Base-by-base conservation (phyloP, 352 stramenopile genomes). In the Aphanomyces invadans region DNA sequence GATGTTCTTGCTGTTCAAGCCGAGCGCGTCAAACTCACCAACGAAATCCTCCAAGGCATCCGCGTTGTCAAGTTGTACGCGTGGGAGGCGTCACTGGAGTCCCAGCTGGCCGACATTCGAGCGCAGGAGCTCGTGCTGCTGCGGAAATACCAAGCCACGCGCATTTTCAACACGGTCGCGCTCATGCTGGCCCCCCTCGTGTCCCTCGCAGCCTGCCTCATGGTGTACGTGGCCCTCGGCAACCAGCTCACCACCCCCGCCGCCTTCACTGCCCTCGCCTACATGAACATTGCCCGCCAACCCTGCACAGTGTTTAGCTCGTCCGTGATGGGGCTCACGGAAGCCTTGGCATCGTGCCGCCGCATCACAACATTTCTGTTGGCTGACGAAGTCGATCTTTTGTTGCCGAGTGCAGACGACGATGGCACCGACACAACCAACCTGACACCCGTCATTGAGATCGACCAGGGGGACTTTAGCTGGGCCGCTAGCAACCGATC, bases 41-140 rank as follows among this genome's bases (percentile, higher is more conserved):
- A 92, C 60, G 93, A 98, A 74, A 85, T 95, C 26, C 77, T 98
- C 3, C 73, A 87, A 21, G 93, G 91, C 12, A 96, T 97, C 62
- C 76, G 88, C 51, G 86, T 89, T 54, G 81, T 96, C 36, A 97
- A 97, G 62, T 88, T 96, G 72, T 95, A 95, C 60, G 83, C 80
- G 25, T 97, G 87, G 88, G 79, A 88, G 54, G 66, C 74, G 29
- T 77, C 76, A 0, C 68, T 87, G 7, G 45, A 65, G 15, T 56
- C 62, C 2, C 72, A 74, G 0, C 69, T 88, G 28, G 63, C 65
- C 9, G 51, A 64, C 51, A 79, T 87, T 44, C 79, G 79, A 3
- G 70, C 64, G 1, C 66, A 69, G 23, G 79, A 88, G 39, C 72
- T 85, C 21, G 55, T 51, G 48, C 71, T 76, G 17, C 80, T 79